Conservation (phyloP, 2,329 filamentous ascomycete genomes). For the Hymenoscyphus linearis region DNA sequence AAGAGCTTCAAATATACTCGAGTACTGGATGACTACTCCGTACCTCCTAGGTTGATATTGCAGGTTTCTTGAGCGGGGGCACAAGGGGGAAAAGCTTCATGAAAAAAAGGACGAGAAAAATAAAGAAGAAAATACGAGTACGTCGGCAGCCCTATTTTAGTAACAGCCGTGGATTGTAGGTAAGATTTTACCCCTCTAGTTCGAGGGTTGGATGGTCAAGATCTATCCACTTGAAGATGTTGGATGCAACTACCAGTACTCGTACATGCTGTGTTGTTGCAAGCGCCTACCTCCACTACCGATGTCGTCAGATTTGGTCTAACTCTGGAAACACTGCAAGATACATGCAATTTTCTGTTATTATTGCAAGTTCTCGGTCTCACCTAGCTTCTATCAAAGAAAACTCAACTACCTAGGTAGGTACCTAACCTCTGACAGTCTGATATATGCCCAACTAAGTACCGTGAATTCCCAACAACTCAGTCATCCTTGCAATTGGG, state of each 20-base stretch:
- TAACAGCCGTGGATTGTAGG: too few species aligned
- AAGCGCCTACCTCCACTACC: background rate
- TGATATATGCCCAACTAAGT: background rate
- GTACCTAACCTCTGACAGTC: background rate
- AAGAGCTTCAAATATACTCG: background rate
- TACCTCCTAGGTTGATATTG: too few species aligned
- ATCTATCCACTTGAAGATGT: background rate
- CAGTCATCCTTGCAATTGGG: background rate
- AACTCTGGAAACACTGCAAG: background rate
- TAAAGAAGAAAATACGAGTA: too few species aligned
- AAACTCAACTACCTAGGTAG: too few species aligned
- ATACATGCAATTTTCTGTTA: background rate
- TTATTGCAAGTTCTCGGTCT: background rate
- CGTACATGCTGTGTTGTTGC: background rate
- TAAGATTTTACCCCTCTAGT: background rate
- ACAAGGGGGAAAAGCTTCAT: too few species aligned
- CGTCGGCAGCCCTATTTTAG: too few species aligned
- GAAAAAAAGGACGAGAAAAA: too few species aligned
- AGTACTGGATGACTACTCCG: too few species aligned
- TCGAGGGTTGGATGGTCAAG: background rate
- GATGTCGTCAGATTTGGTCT: background rate
- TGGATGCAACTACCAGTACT: background rate
- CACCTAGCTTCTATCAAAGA: background rate
- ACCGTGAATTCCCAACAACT: background rate
- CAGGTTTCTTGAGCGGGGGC: too few species aligned